Conservation (phyloP, 2,329 filamentous ascomycete species). For the Colletotrichum lindemuthianum region DNA sequence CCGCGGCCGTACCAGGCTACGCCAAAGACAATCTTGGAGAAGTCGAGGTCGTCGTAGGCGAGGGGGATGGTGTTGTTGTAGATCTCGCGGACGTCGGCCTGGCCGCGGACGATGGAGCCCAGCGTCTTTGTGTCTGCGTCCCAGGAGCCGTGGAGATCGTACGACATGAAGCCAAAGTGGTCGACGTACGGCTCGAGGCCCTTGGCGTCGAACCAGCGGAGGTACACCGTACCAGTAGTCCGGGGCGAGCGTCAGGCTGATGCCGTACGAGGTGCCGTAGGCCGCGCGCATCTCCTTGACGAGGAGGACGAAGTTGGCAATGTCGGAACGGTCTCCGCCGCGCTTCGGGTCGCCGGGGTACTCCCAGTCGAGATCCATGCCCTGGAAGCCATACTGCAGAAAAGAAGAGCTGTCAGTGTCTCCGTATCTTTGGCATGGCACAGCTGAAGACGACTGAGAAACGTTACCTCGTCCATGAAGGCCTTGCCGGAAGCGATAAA, state of each 20-base stretch:
- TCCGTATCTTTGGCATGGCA: too few relatives aligned
- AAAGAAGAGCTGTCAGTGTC: too few relatives aligned
- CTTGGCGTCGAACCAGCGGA: slow-evolving; percentile 48
- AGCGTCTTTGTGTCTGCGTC: slow-evolving; percentile 46
- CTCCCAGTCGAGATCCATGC: slow-evolving; percentile 60
- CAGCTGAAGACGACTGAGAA: too few relatives aligned
- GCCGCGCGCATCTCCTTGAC: slow-evolving; percentile 47
- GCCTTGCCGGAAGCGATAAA: slow-evolving; percentile 49
- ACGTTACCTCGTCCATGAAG: slow-evolving; percentile 42
- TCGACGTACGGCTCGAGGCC: slow-evolving; percentile 51
- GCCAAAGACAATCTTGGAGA: slow-evolving; percentile 56
- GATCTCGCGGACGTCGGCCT: slow-evolving; percentile 57
- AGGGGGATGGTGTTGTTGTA: slow-evolving; percentile 47
- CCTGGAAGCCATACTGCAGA: slow-evolving; percentile 51
- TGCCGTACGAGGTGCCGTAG: slow-evolving; percentile 47
- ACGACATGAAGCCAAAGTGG: slow-evolving; percentile 51
- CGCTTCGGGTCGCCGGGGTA: slow-evolving; percentile 49
- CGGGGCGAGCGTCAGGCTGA: slow-evolving; percentile 50
- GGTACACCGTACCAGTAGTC: slow-evolving; percentile 53
- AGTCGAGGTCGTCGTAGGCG: slow-evolving; percentile 52
- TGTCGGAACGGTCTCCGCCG: slow-evolving; percentile 49
- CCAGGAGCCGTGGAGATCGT: slow-evolving; percentile 55
- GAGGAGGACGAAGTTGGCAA: slow-evolving; percentile 47
- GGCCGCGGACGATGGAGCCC: slow-evolving; percentile 46
- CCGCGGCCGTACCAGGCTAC: slow-evolving; percentile 58